Conservation (phyloP, 2,329 filamentous ascomycete species). For the Herpotrichia juniperi region DNA sequence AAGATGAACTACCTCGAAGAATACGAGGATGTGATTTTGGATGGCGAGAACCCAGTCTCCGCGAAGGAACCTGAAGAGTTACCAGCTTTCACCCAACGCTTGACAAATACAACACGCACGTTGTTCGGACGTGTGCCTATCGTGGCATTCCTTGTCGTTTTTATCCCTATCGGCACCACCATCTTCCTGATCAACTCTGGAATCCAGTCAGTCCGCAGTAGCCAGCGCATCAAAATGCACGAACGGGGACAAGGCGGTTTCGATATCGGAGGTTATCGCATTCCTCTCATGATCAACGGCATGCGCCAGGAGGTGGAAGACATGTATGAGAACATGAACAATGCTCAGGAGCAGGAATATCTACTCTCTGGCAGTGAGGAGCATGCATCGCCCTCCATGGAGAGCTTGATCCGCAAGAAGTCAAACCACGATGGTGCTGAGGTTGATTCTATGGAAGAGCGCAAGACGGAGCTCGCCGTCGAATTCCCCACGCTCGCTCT, state of each 20-base stretch:
- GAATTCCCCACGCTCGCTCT: conserved; percentile 76
- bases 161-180: conserved; percentile 74
- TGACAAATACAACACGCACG: conserved; percentile 42
- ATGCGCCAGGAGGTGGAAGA: conserved; percentile 78
- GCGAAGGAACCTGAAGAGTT: conserved; percentile 47
- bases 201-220: conserved; percentile 77
- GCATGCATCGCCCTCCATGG: conserved; percentile 30
- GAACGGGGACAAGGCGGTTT: conserved; percentile 73
- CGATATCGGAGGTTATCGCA: conserved; percentile 72
- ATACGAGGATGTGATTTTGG: conserved; percentile 77
- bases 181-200: conserved; percentile 77
- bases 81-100: conserved; percentile 43
- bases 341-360: conserved; percentile 72
- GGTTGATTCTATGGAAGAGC: conserved; percentile 35
- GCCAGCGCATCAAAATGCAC: conserved; percentile 76
- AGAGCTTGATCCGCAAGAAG: neutral
- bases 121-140: conserved; percentile 65
- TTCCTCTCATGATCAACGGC: conserved; percentile 73
- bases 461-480: conserved; percentile 39
- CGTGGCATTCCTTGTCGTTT: conserved; percentile 67
- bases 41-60: conserved; percentile 67
- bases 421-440: conserved; percentile 6
- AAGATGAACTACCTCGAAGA: conserved; percentile 76
- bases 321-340: conserved; percentile 75
- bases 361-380: conserved; percentile 62